These are phyloP conservation scores for Solanum sitiens DNA, from an alignment of 257 asterid species.

Conservation along the genomic window DNA sequence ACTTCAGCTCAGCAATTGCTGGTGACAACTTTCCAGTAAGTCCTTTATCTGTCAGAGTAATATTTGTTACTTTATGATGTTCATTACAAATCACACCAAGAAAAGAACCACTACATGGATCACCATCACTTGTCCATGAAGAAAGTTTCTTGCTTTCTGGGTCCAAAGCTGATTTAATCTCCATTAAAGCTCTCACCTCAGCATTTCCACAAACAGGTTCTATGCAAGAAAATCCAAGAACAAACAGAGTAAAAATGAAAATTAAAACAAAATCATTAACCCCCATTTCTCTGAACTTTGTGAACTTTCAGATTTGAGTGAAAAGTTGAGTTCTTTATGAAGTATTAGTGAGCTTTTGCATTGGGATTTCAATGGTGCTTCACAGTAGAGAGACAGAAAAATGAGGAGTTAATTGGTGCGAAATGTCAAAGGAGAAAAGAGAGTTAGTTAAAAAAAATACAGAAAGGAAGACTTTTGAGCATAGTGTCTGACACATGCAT, in stretches of 20 bases:
- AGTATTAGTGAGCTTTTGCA: not conserved
- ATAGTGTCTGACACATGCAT: not conserved
- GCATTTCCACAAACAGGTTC: conserved; percentile 32
- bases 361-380: not conserved
- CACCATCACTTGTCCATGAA: conserved; percentile 65
- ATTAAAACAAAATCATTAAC: conserved; percentile 2
- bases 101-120: conserved; percentile 70
- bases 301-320: not conserved
- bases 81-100: conserved; percentile 79
- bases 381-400: not conserved
- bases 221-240: conserved; percentile 20
- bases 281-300: conserved; percentile 22
- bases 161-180: conserved; percentile 63
- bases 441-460: not conserved
- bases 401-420: not conserved
- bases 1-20: conserved; percentile 73
- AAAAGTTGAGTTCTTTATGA: not conserved
- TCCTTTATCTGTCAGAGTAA: conserved; percentile 51
- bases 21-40: conserved; percentile 82
- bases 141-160: conserved; percentile 47
- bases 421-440: not conserved
- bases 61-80: conserved; percentile 70
- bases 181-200: conserved; percentile 78
- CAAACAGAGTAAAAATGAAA: conserved; percentile 7
- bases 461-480: not conserved